These are phyloP conservation scores for Grifola frondosa DNA, from an alignment of 1,284 basidiomycete species.

Conservation along the genomic window DNA sequence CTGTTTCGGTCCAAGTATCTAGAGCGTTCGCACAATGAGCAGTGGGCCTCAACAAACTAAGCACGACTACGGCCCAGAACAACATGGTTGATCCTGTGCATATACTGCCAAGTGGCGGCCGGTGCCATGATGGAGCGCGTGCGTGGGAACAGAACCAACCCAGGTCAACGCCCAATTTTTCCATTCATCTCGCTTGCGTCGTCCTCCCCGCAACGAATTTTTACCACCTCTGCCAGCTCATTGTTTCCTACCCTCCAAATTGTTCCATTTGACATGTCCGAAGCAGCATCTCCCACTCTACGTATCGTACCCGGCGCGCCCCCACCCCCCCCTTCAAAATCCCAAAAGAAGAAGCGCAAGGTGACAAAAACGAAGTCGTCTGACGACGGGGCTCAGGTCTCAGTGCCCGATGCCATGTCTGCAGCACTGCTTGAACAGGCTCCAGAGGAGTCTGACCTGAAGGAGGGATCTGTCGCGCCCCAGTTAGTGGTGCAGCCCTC, in stretches of 20 bases:
- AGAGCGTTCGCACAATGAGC: too few species aligned
- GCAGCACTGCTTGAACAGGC: slow-evolving; percentile 51
- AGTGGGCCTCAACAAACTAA: too few species aligned
- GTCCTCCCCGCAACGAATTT: background rate
- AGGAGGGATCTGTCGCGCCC: slow-evolving; percentile 48
- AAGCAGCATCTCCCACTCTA: slow-evolving; percentile 35
- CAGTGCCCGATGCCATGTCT: slow-evolving; percentile 46
- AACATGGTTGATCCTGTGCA: too few species aligned
- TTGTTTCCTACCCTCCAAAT: background rate
- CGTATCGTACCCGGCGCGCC: slow-evolving; percentile 76
- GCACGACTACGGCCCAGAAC: too few species aligned
- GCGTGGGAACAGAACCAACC: slow-evolving; percentile 21
- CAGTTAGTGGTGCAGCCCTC: slow-evolving; percentile 45
- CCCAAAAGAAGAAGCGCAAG: slow-evolving; percentile 71
- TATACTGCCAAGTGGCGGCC: too few species aligned
- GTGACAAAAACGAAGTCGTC: slow-evolving; percentile 29
- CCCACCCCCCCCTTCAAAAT: slow-evolving; percentile 57
- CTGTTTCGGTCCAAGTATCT: too few species aligned
- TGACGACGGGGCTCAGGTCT: slow-evolving; percentile 20
- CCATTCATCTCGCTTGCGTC: slow-evolving; percentile 4
- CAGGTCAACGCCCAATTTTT: background rate
- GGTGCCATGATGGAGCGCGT: slow-evolving; percentile 9
- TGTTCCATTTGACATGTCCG: slow-evolving; percentile 40
- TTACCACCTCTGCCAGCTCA: slow-evolving; percentile 4
- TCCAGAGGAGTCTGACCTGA: slow-evolving; percentile 47